Percentiles rank a stretch among this genome's conserved stretches.
These are phyloP conservation scores for Chamaecyparis obtusa DNA, from an alignment of 75 land plant genomes.

Conservation along the genomic window DNA sequence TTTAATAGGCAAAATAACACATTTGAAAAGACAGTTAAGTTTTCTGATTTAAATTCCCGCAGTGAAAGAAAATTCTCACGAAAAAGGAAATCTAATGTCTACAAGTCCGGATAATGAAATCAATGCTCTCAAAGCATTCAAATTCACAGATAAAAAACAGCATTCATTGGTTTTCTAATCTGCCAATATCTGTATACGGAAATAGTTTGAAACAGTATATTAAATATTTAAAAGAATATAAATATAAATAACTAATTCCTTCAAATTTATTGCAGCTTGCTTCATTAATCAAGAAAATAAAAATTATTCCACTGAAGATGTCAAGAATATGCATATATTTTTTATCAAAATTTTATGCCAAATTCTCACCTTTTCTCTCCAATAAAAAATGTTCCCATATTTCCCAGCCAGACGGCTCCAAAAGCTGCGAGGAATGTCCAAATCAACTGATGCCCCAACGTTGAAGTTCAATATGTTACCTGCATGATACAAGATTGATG, in stretches of 20 bases:
- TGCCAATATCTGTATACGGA: not conserved
- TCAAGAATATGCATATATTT: not conserved
- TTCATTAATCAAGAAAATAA: not conserved
- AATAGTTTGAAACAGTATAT: not conserved
- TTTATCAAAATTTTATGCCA: not conserved
- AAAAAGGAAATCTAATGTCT: not conserved
- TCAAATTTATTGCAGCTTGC: not conserved
- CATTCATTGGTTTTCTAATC: not conserved
- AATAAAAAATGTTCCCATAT: constrained; percentile 94
- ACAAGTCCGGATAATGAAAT: not conserved
- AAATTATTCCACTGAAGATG: not conserved
- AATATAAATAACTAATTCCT: not conserved
- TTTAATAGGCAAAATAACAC: not conserved
- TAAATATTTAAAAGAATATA: not conserved
- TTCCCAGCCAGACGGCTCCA: constrained; percentile 96
- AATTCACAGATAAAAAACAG: not conserved
- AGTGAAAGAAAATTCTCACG: constrained; percentile 2
- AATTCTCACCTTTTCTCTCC: constrained; percentile 87
- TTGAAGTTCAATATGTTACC: constrained; percentile 95
- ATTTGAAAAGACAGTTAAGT: not conserved
- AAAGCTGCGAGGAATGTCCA: constrained; percentile 86
- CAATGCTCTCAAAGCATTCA: not conserved
- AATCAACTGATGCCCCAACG: constrained; percentile 85
- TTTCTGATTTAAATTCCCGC: not conserved
- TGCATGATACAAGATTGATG: constrained; percentile 18